Evolutionary conservation across 768 basidiomycete genomes (phyloP).

Genomic region (Panellus pusillus): DNA sequence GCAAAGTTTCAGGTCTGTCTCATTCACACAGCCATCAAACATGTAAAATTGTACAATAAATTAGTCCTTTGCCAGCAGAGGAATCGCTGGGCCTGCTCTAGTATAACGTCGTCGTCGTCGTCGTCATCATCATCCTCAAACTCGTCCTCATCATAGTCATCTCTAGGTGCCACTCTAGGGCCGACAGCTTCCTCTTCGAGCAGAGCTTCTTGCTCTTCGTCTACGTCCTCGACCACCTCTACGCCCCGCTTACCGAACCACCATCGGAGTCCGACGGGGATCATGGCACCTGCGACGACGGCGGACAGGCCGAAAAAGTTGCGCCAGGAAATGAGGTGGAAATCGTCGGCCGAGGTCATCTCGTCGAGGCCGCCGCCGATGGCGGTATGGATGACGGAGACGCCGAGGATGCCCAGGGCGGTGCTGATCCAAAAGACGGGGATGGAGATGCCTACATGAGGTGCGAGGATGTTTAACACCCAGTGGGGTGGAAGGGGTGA

Average conservation of each 20-base stretch:
- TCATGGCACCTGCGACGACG: constrained; percentile 88
- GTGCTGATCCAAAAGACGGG: constrained; percentile 89
- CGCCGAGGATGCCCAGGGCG: constrained; percentile 87
- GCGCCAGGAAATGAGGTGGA: constrained; percentile 88
- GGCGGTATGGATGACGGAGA: constrained; percentile 91
- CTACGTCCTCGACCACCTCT: constrained; percentile 32
- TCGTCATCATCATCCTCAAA: constrained; percentile 45
- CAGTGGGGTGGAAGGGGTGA: constrained; percentile 95
- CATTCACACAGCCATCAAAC: constrained; percentile 25
- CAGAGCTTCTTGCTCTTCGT: constrained; percentile 17
- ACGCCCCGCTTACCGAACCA: constrained; percentile 70
- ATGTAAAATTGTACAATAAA: constrained; percentile 5
- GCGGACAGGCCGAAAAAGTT: constrained; percentile 87
- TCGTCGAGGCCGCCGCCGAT: constrained; percentile 92
- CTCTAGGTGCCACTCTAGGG: constrained; percentile 38
- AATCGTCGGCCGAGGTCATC: constrained; percentile 93
- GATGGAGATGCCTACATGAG: constrained; percentile 86
- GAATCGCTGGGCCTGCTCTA: constrained; percentile 70
- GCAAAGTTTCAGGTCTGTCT: constrained; percentile 44
- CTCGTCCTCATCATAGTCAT: constrained; percentile 36
- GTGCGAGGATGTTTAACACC: constrained; percentile 92
- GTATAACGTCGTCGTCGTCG: constrained; percentile 68
- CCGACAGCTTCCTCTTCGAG: constrained; percentile 50
- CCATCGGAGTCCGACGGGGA: constrained; percentile 86
- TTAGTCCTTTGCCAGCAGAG: constrained; percentile 22